Percentiles rank a stretch among this genome's conserved stretches.
Evolutionary conservation across 108 stramenopile species (phyloP).

Genomic region (Poteriospumella lacustris): DNA sequence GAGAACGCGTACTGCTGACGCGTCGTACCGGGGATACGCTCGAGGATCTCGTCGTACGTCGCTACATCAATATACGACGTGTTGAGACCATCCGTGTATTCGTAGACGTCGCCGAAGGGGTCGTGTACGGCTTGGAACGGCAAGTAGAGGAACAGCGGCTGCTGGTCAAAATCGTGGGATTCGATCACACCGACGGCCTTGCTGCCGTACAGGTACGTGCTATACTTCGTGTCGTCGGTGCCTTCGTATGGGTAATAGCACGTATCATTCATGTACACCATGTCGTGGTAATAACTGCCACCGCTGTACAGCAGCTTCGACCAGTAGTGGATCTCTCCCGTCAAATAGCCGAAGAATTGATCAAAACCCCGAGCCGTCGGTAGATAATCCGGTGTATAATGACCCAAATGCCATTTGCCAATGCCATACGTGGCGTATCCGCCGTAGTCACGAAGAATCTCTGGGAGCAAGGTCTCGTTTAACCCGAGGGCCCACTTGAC

Average conservation of each 20-base stretch:
- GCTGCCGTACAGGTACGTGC: constrained; percentile 38
- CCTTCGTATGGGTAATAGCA: neutral
- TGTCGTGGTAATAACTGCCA: neutral
- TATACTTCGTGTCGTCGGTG: constrained; percentile 32
- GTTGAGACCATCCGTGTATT: constrained; percentile 26
- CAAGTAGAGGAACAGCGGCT: constrained; percentile 44
- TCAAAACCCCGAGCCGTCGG: constrained; percentile 73
- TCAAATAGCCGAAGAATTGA: constrained; percentile 63
- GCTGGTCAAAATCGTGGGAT: constrained; percentile 33
- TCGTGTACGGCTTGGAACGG: constrained; percentile 43
- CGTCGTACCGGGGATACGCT: constrained; percentile 43
- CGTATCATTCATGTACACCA: neutral
- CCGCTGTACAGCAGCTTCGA: constrained; percentile 34
- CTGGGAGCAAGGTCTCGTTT: constrained; percentile 31
- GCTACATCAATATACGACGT: constrained; percentile 25
- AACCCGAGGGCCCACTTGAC: constrained; percentile 35
- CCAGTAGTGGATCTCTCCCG: constrained; percentile 55
- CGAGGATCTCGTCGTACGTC: constrained; percentile 35
- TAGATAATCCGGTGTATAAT: constrained; percentile 46
- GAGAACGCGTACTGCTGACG: constrained; percentile 22
- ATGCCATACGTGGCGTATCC: constrained; percentile 67
- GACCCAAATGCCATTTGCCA: constrained; percentile 75
- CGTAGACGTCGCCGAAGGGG: constrained; percentile 39
- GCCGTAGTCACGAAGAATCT: constrained; percentile 35
- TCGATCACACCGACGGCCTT: constrained; percentile 34